Percentiles rank a stretch among this genome's conserved stretches.
These are phyloP conservation scores for Linderniella brevidens DNA, from an alignment of 257 asterid genomes.

Conservation along the genomic window DNA sequence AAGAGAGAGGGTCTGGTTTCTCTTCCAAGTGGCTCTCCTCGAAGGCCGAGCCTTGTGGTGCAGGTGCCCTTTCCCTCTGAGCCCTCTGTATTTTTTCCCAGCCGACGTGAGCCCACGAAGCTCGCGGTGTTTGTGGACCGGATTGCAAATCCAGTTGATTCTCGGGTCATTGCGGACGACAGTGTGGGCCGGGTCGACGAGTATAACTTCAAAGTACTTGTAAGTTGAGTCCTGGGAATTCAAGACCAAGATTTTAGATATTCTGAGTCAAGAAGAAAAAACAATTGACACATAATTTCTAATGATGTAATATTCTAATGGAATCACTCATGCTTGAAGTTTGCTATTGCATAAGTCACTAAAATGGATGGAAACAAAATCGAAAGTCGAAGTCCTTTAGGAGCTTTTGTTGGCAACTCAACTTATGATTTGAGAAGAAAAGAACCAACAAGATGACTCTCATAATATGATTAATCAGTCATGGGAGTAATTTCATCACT, in stretches of 20 bases:
- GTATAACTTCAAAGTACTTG: constrained; percentile 19
- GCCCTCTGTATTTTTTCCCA: constrained; percentile 23
- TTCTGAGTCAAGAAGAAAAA: not conserved
- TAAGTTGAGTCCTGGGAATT: constrained; percentile 17
- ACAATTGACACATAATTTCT: too few species aligned
- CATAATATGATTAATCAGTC: too few species aligned
- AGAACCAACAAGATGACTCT: too few species aligned
- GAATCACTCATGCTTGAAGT: too few species aligned
- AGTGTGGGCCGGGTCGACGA: constrained; percentile 19
- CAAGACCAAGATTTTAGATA: not conserved
- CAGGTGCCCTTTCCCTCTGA: constrained; percentile 18
- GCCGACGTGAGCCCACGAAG: constrained; percentile 24
- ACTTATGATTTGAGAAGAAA: too few species aligned
- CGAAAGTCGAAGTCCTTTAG: too few species aligned
- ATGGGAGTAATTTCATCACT: too few species aligned
- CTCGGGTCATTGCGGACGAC: constrained; percentile 19
- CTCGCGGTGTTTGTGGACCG: constrained; percentile 24
- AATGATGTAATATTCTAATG: too few species aligned
- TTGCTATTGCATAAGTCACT: not conserved
- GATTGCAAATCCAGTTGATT: constrained; percentile 25
- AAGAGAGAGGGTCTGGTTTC: constrained; percentile 24
- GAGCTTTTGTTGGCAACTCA: too few species aligned
- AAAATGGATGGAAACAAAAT: not conserved
- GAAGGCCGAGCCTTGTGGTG: constrained; percentile 26
- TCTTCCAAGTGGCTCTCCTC: constrained; percentile 25